phyloP scores from a whole-genome alignment of 192 early-diverging fungal genomes.

The Powellomyces hirtus region DNA sequence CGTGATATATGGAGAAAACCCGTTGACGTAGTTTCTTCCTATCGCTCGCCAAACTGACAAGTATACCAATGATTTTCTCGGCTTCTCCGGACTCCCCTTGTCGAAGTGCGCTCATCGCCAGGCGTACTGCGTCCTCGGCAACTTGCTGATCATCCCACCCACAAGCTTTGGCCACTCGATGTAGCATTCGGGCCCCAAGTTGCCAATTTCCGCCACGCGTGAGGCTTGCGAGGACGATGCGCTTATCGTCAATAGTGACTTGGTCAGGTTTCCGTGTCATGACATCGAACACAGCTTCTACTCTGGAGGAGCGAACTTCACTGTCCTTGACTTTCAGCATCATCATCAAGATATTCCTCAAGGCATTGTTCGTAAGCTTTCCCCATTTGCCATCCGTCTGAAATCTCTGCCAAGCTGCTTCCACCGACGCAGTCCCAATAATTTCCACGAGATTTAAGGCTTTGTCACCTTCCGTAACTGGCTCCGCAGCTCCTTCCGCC shows the following conservation, averaged over 20 bases:
- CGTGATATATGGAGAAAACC: no score
- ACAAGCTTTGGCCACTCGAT: background rate
- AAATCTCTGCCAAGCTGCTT: background rate
- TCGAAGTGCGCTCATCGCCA: background rate
- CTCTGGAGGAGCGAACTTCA: background rate
- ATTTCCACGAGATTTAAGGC: no score
- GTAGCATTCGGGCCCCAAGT: background rate
- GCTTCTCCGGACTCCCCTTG: background rate
- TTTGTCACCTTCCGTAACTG: no score
- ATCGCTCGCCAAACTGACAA: background rate
- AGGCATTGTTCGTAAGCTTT: background rate
- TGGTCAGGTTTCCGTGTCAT: background rate
- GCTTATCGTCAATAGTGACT: background rate
- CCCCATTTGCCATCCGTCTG: background rate
- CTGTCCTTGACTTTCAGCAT: background rate
- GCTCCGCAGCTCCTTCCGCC: no score
- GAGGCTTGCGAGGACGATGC: background rate
- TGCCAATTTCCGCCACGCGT: background rate
- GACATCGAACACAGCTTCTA: background rate
- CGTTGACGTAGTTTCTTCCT: no score
- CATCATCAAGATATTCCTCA: background rate
- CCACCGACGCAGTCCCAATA: background rate
- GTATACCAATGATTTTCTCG: background rate
- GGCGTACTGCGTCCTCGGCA: background rate
- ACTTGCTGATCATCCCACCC: background rate